These are phyloP conservation scores for Globisporangium abappressorium DNA, from an alignment of 352 stramenopile species.

Conservation along the genomic window DNA sequence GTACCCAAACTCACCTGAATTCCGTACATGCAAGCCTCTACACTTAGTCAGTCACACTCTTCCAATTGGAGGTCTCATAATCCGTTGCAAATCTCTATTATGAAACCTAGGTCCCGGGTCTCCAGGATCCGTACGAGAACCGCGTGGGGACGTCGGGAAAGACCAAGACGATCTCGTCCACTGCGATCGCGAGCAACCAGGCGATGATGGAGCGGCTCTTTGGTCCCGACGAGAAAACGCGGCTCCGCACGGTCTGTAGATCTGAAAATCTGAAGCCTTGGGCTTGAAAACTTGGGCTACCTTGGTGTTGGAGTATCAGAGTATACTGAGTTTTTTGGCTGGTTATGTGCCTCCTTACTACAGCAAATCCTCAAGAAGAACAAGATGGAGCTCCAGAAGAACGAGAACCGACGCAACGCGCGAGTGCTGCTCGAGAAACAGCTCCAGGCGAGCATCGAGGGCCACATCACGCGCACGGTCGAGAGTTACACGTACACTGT, in stretches of 20 bases:
- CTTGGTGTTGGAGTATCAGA: too few relatives aligned
- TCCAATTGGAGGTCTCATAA: too few relatives aligned
- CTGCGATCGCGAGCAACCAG: slow-evolving; percentile 55
- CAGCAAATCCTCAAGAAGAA: slow-evolving; percentile 82
- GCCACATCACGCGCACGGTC: slow-evolving; percentile 84
- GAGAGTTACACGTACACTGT: slow-evolving; percentile 57
- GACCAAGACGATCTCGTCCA: slow-evolving; percentile 38
- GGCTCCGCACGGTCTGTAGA: slow-evolving; percentile 35
- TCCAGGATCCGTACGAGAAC: slow-evolving; percentile 69
- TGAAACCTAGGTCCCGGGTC: slow-evolving; percentile 21
- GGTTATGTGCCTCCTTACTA: background rate
- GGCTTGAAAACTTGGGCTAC: background rate
- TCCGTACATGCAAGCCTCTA: too few relatives aligned
- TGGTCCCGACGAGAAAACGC: slow-evolving; percentile 65
- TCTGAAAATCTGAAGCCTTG: background rate
- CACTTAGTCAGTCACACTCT: too few relatives aligned
- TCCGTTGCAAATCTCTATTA: background rate
- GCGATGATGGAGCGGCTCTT: slow-evolving; percentile 78
- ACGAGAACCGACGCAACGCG: slow-evolving; percentile 68
- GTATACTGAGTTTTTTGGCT: background rate
- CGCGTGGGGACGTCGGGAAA: slow-evolving; percentile 33
- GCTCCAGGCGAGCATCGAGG: slow-evolving; percentile 85
- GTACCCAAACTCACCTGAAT: slow-evolving; percentile 2
- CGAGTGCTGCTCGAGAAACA: slow-evolving; percentile 81
- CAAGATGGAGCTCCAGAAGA: slow-evolving; percentile 75